Evolutionary conservation across 2,329 filamentous ascomycete species (phyloP), one percentile per base, ranked within the genome.

Genomic region (Phialocephala subalpina): DNA sequence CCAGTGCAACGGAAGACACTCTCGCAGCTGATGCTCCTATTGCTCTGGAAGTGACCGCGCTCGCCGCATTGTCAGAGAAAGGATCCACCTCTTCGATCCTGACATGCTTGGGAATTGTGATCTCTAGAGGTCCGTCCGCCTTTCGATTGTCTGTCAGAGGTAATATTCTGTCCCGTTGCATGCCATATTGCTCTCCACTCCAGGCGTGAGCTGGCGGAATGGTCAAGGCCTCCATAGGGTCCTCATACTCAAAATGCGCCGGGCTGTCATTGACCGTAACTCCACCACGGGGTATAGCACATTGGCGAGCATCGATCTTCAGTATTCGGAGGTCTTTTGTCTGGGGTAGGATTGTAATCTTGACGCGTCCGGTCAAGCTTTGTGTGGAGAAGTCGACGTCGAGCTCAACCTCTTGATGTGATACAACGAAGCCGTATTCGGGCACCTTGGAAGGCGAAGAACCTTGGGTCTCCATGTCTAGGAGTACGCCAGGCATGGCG

Each of bases 401-500:
- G 67, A 99, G 84, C 73, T 94, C 90, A 58, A 99, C 90, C 77
- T 92, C 92, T 80, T 98, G 95, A 80, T 94, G 91, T 62, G 93
- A 85, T 65, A 98, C 81, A 47, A 85, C 76, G 68, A 82, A 85
- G 29, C 73, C 75, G 64, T 69, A 63, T 33, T 66, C 65, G 8
- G 65, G 63, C 33, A 58, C 62, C 55, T 66, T 62, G 22, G 35
- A 55, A 25, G 38, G 58, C 18, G 47, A 40, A 18, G 42, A 57
- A n/a, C 29, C 65, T 22, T 52, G 65, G 29, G 58, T 53, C 20
- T 75, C 73, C 67, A 69, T 70, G 11, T 69, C 69, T 53, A 70
- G 64, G 27, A 73, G 64, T 58, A 72, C 58, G 56, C 70, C 73
- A 66, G 73, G 72, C 73, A 76, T 75, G 47, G 20, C 60, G 58